These are phyloP conservation scores for Scedosporium minutisporum DNA, from an alignment of 2,329 filamentous ascomycete genomes.

Conservation along the genomic window DNA sequence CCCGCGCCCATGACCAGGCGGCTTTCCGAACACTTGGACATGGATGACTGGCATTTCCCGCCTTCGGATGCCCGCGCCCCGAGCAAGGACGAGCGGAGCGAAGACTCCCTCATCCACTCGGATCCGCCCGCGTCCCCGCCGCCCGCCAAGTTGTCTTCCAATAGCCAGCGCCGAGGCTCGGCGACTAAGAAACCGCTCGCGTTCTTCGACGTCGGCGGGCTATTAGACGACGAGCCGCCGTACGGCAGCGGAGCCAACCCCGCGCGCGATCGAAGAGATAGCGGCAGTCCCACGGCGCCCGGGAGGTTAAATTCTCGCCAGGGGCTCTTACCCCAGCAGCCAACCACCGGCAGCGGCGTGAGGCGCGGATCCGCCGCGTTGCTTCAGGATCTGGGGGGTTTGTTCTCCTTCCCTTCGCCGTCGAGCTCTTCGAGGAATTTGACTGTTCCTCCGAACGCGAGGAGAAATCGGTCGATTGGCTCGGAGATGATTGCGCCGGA, in stretches of 20 bases:
- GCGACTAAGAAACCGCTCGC: constrained; percentile 40
- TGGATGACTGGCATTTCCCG: constrained; percentile 39
- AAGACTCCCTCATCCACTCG: constrained; percentile 31
- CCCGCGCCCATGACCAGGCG: constrained; percentile 25
- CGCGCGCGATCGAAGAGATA: constrained; percentile 17
- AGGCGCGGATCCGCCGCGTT: constrained; percentile 46
- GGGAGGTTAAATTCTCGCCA: constrained; percentile 22
- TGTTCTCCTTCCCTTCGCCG: constrained; percentile 15
- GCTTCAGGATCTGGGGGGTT: constrained; percentile 48
- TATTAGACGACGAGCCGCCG: constrained; percentile 47
- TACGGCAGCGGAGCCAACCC: constrained; percentile 22
- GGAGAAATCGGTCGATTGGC: background rate
- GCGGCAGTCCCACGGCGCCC: constrained; percentile 13
- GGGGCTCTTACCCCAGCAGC: constrained; percentile 20
- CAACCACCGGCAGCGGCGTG: constrained; percentile 34
- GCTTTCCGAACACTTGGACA: constrained; percentile 14
- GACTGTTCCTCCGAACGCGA: background rate
- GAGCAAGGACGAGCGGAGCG: constrained; percentile 30
- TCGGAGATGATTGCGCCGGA: background rate
- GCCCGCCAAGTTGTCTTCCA: constrained; percentile 26
- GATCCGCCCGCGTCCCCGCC: constrained; percentile 19
- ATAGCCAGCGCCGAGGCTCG: constrained; percentile 27
- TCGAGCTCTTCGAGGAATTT: background rate
- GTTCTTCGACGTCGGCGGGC: constrained; percentile 77
- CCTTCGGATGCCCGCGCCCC: constrained; percentile 20